Base-by-base conservation (phyloP, 306 rosid species). In the Spatholobus suberectus region DNA sequence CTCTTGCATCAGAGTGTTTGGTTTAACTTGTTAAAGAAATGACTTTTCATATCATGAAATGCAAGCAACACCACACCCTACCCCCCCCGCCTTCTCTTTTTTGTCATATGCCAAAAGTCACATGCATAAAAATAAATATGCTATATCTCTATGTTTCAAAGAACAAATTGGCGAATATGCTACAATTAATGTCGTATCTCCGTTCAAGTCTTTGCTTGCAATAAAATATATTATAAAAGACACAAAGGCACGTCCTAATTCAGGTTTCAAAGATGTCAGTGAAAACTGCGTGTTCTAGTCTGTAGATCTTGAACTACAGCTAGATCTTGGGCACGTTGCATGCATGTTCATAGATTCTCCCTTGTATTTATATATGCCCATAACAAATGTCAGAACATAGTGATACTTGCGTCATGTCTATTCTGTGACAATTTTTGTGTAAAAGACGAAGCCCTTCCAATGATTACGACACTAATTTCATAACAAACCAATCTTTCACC, bases 311-410 rank as follows among this genome's bases (percentile, higher is more conserved):
- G 32, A 84, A 78, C 26, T 51, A 51, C 63, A 63, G 55, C 83
- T 37, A 73, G 58, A 55, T 84, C 73, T 40, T 74, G 78, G 34
- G 27, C 68, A 54, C 14, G 26, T 67, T 43, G 34, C 78, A 73
- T 79, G 59, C 84, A 84, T 79, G 81, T 79, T 79, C 70, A 8
- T 32, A 65, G 81, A 78, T 78, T 78, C 70, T 63, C 72, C 61
- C 9, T 61, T 70, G 24, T 17, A 26, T 73, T 65, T 29, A 49
- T 62, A 38, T 78, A 34, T 59, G 63, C 2, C 70, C 10, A 46
- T 70, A 34, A 43, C 12, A 52, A 77, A 66, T 61, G 21, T 40
- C 47, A 66, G 27, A 68, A 12, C 14, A 57, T 11, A 71, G 47
- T 37, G 55, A 37, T n/a, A 17, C 17, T 69, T 40, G 67, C 29